Evolutionary conservation across 345 rosid genomes (phyloP), one percentile per base, ranked within the genome.

Genomic region (Bruguiera sexangula): DNA sequence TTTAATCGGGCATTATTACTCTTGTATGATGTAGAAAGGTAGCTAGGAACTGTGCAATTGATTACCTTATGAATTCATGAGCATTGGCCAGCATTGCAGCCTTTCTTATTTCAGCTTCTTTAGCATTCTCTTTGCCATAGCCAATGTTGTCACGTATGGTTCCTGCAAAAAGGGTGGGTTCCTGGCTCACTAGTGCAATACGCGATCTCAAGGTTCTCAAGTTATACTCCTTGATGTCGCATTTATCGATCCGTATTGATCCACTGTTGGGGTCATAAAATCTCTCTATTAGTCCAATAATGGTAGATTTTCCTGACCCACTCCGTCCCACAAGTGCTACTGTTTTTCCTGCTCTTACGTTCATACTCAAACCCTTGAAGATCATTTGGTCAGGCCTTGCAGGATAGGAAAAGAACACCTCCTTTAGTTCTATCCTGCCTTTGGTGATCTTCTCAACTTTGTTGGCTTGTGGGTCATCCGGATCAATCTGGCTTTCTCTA

Each of bases 221-320:
- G 62, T 79, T 75, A 68, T 77, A 85, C 30, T 59, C 66, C 77
- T 74, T 83, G 71, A 85, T 73, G 69, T 85, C 79, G 11, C 62
- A 50, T 22, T 54, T 79, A 46, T 85, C 86, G 20, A 81, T 63
- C 71, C 59, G 37, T 15, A 85, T 58, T 4, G 60, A 43, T 52
- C 85, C 86, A 3, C 63, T 71, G 39, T 68, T 64, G 0, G 85
- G 84, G 50, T 85, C 85, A 43, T 83, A 85, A 55, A 85, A 83
- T 75, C 86, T 77, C 67, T 85, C 82, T 8, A 81, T 78, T 27
- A 85, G 62, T 2, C 71, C 77, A 26, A 85, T 78, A 31, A 85
- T 61, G 9, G 80, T 83, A 3, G 89, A 85, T 74, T 85, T 85
- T 19, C 89, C 89, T 0, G 86, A 85, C 31, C 86, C 86, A 63